These are phyloP conservation scores for Penicillium sp. DNA, from an alignment of 2,329 filamentous ascomycete species.

Conservation along the genomic window DNA sequence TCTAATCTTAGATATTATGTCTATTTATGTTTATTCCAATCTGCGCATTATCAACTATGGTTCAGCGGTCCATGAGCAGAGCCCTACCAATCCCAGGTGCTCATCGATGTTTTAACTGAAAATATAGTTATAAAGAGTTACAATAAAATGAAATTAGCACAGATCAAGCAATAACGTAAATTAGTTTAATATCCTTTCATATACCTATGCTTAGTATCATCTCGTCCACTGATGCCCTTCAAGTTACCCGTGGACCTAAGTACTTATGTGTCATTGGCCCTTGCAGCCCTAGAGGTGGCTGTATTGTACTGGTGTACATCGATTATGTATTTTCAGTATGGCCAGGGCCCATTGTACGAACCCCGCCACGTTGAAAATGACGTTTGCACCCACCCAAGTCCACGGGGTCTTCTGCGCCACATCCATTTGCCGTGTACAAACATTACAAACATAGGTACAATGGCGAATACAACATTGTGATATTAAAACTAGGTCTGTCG, in stretches of 20 bases:
- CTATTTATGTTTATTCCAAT: not conserved
- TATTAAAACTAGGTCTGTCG: not conserved
- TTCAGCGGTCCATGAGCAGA: not conserved
- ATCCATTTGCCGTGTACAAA: not conserved
- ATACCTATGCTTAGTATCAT: not conserved
- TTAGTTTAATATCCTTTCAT: not conserved
- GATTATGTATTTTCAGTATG: not conserved
- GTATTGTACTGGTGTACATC: not conserved
- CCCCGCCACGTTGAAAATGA: conserved; percentile 2
- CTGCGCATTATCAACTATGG: not conserved
- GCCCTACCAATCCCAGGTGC: not conserved
- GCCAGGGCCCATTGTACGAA: not conserved
- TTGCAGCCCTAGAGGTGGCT: not conserved
- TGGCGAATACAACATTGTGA: not conserved
- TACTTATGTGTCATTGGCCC: not conserved
- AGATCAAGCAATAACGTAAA: not conserved
- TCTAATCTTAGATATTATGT: not conserved
- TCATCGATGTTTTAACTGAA: not conserved
- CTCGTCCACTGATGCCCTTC: no score
- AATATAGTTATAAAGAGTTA: not conserved
- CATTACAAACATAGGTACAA: not conserved
- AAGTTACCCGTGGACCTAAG: no score
- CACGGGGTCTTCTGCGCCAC: not conserved
- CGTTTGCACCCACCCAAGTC: not conserved
- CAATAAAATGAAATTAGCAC: not conserved